These are phyloP conservation scores for Croton setiger DNA, from an alignment of 441 rosid genomes.

Conservation along the genomic window DNA sequence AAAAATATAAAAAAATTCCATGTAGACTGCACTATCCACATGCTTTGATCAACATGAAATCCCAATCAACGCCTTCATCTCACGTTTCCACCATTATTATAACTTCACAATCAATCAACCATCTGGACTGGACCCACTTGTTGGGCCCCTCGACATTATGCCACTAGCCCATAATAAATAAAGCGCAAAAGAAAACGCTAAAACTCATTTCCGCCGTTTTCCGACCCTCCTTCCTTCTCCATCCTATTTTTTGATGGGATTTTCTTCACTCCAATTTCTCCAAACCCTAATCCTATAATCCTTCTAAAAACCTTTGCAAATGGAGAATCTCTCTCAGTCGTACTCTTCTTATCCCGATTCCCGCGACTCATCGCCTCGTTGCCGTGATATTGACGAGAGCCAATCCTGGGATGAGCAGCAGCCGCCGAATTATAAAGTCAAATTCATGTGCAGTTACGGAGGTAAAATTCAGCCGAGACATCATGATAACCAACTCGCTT, in stretches of 20 bases:
- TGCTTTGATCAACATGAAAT: too few species aligned
- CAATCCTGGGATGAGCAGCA: conserved; percentile 47
- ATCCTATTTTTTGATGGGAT: background rate
- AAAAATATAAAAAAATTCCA: too few species aligned
- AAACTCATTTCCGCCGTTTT: background rate
- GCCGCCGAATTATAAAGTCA: conserved; percentile 35
- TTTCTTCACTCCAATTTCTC: background rate
- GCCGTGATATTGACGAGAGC: conserved; percentile 52
- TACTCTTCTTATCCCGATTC: conserved; percentile 58
- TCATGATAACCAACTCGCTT: conserved; percentile 53
- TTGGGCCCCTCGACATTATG: background rate
- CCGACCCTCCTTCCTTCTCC: background rate
- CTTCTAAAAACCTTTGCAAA: conserved; percentile 1
- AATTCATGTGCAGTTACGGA: conserved; percentile 63
- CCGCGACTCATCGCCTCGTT: conserved; percentile 51
- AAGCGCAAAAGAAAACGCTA: background rate
- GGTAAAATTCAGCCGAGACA: conserved; percentile 64
- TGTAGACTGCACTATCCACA: too few species aligned
- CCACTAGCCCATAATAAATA: background rate
- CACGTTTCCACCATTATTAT: background rate
- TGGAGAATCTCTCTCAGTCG: conserved; percentile 50
- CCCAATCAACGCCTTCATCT: background rate
- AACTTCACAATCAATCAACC: background rate
- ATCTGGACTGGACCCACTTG: background rate
- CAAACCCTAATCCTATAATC: conserved; percentile 20